A percentile compares a stretch with the other conserved stretches of the same genome.
phyloP scores from a whole-genome alignment of 2,329 filamentous ascomycete species.

The Calonectria hongkongensis region DNA sequence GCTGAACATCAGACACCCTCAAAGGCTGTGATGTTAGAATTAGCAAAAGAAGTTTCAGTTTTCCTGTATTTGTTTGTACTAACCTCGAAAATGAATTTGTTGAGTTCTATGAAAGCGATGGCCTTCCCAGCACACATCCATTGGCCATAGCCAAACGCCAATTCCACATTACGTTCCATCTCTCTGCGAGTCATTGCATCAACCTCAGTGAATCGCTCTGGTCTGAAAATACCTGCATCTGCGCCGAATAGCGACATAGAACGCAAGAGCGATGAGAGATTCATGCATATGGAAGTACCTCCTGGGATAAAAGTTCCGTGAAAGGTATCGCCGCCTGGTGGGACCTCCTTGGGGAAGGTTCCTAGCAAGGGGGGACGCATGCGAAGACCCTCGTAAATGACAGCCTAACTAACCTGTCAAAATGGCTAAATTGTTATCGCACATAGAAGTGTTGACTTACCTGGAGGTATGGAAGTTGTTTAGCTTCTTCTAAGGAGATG shows the following conservation, averaged over 20 bases:
- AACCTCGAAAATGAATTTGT: background rate
- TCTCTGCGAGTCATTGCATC: background rate
- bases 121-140: constrained; percentile 11
- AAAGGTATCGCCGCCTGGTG: background rate
- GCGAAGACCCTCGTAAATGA: background rate
- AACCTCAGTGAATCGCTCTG: constrained; percentile 2
- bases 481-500: background rate
- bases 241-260: background rate
- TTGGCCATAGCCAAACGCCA: constrained; percentile 3
- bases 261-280: background rate
- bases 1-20: background rate
- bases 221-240: background rate
- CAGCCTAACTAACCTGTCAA: background rate
- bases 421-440: background rate
- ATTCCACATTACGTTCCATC: background rate
- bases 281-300: constrained; percentile 13
- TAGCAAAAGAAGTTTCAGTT: background rate
- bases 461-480: background rate
- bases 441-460: background rate
- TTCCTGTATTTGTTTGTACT: background rate
- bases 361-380: background rate
- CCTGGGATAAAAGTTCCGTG: constrained; percentile 1
- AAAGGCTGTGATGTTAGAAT: background rate
- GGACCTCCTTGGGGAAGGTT: background rate
- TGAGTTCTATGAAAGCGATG: background rate